Conservation (phyloP, 2,329 filamentous ascomycete species). For the Pseudogymnoascus sp. region DNA sequence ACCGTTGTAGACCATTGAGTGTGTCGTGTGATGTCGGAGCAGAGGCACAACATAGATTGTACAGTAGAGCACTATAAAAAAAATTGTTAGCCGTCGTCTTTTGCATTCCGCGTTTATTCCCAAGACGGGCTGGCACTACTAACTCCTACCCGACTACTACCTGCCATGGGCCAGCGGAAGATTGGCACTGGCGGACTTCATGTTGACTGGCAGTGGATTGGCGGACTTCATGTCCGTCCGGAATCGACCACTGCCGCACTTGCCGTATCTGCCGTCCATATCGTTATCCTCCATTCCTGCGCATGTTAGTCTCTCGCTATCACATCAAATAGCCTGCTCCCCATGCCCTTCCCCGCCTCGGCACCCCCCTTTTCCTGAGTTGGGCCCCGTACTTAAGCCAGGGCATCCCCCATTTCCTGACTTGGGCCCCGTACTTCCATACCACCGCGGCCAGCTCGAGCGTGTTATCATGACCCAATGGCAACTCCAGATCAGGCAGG, state of each 20-base stretch:
- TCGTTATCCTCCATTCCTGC: neutral
- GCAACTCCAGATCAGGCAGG: neutral
- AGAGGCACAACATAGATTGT: neutral
- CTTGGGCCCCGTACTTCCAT: neutral
- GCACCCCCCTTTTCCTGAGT: neutral
- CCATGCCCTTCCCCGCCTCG: neutral
- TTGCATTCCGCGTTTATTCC: neutral
- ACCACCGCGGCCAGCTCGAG: neutral
- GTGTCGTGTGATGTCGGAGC: neutral
- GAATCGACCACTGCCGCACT: neutral
- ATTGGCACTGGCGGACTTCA: neutral
- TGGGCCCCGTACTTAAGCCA: neutral
- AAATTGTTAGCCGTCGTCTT: neutral
- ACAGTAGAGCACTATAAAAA: neutral
- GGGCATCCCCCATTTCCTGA: neutral
- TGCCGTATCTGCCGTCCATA: neutral
- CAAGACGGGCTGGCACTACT: neutral
- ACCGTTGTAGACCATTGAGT: neutral
- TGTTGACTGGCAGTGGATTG: neutral
- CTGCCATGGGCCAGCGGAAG: neutral
- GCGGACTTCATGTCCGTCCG: neutral
- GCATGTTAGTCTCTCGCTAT: neutral
- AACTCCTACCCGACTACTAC: neutral
- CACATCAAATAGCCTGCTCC: neutral
- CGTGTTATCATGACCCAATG: neutral